Evolutionary conservation across 805 yeast genomes (phyloP).

Genomic region (Metschnikowia dekortorum): DNA sequence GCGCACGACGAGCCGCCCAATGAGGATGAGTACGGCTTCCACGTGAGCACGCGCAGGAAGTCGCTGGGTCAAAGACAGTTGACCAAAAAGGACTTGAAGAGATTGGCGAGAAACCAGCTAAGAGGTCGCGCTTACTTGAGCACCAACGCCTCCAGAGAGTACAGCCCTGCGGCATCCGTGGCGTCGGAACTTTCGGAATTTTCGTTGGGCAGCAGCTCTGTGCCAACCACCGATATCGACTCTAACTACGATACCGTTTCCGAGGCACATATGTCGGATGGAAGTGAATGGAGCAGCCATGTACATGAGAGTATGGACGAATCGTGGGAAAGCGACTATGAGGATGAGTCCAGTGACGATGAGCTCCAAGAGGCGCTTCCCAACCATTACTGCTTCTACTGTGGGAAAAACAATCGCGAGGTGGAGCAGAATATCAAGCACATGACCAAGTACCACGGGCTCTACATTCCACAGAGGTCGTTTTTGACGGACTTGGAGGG

Average conservation of each 20-base stretch:
- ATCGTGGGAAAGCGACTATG: constrained; percentile 22
- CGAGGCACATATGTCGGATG: constrained; percentile 38
- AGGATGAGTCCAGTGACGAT: constrained; percentile 28
- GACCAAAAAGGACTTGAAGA: constrained; percentile 38
- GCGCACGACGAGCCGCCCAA: constrained; percentile 16
- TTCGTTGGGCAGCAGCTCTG: constrained; percentile 44
- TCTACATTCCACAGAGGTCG: constrained; percentile 42
- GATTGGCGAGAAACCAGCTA: constrained; percentile 14
- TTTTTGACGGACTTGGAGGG: constrained; percentile 36
- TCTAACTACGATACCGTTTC: constrained; percentile 45
- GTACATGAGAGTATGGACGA: constrained; percentile 15
- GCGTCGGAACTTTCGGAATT: constrained; percentile 52
- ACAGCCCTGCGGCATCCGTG: constrained; percentile 53
- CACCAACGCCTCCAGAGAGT: constrained; percentile 30
- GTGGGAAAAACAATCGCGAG: constrained; percentile 50
- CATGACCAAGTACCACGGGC: constrained; percentile 43
- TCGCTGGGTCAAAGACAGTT: constrained; percentile 26
- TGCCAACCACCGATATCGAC: constrained; percentile 17
- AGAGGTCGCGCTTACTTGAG: constrained; percentile 14
- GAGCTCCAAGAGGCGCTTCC: constrained; percentile 38
- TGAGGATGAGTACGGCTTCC: constrained; percentile 57
- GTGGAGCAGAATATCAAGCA: constrained; percentile 49
- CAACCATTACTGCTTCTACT: constrained; percentile 50
- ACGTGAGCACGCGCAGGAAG: constrained; percentile 27
- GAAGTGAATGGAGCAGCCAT: constrained; percentile 16